Evolutionary conservation across 2,329 filamentous ascomycete species (phyloP), one percentile per base, ranked within the genome.

Genomic region (Dactylonectria macrodidyma): DNA sequence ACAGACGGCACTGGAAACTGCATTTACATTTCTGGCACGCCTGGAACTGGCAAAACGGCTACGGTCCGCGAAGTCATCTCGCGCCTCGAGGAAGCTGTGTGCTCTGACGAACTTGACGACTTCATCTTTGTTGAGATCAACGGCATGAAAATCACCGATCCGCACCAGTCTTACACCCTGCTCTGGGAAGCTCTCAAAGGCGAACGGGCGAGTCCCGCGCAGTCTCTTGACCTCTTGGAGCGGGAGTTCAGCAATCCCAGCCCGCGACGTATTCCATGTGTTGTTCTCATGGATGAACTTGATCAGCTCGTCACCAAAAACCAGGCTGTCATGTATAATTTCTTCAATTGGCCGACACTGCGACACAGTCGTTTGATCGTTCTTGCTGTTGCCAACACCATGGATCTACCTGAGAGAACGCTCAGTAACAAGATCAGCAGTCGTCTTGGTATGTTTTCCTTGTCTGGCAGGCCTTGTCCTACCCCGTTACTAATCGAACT

Each of bases 291-390:
- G 96, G 96, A 99, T 77, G 96, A 99, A 82, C 87, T 99, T 55
- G 96, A 99, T 79, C 96, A 99, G 82, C 89, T 99, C 8, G 97
- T 99, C 5, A 99, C 96, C 12, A 96, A 95, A 78, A 98, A 97
- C 77, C 97, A 99, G 80, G 95, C 94, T n/a, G 96, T 99, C 82
- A 99, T 99, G 96, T 99, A 99, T 84, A 99, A 99, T 81, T 99
- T 99, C 81, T 99, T 99, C 88, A 99, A 99, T 78, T 99, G 96
- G 96, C 96, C 96, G 4, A 93, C 94, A 11, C 86, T 98, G 61
- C 90, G 93, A 57, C 95, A 99, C 81, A 97, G 94, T 61, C 90
- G 95, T 56, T 87, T 99, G 51, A 98, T 99, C 79, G 97, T 99
- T 7, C 89, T 99, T 7, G 97, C 97, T 11, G 96, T 99, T 19